Conservation (phyloP, 176 grass and related monocot species). For the Canna indica region DNA sequence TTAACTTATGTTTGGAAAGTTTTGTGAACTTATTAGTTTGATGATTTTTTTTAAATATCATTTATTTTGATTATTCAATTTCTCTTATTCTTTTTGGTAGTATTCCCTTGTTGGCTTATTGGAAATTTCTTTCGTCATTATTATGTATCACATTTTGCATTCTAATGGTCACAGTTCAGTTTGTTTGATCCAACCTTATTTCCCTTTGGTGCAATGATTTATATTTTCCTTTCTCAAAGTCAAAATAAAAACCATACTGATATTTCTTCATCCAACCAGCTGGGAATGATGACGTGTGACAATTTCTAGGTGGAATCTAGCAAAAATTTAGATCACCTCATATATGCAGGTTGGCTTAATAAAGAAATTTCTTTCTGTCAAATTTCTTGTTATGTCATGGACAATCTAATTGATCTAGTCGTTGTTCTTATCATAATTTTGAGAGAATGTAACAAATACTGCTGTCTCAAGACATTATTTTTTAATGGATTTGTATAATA, state of each 20-base stretch:
- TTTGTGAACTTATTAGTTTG: too few relatives aligned
- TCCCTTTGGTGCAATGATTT: background rate
- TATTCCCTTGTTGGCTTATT: too few relatives aligned
- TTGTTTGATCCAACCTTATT: background rate
- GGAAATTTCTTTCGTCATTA: too few relatives aligned
- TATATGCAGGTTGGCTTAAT: conserved; percentile 6
- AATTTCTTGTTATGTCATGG: background rate
- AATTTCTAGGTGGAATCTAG: conserved; percentile 12
- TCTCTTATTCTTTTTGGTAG: too few relatives aligned
- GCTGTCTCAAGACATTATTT: background rate
- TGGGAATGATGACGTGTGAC: conserved; percentile 18
- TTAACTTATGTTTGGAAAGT: too few relatives aligned
- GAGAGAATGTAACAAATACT: background rate
- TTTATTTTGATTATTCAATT: too few relatives aligned
- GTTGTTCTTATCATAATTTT: background rate
- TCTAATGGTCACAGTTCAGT: background rate
- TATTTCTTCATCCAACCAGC: conserved; percentile 13
- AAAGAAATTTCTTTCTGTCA: background rate
- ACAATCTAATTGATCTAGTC: background rate
- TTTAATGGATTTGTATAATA: background rate
- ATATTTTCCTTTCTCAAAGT: background rate
- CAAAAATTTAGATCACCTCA: conserved; percentile 5
- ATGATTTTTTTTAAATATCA: too few relatives aligned
- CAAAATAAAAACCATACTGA: background rate
- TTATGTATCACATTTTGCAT: too few relatives aligned